Base-by-base conservation (phyloP, 345 rosid genomes). In the Pugionium cornutum region DNA sequence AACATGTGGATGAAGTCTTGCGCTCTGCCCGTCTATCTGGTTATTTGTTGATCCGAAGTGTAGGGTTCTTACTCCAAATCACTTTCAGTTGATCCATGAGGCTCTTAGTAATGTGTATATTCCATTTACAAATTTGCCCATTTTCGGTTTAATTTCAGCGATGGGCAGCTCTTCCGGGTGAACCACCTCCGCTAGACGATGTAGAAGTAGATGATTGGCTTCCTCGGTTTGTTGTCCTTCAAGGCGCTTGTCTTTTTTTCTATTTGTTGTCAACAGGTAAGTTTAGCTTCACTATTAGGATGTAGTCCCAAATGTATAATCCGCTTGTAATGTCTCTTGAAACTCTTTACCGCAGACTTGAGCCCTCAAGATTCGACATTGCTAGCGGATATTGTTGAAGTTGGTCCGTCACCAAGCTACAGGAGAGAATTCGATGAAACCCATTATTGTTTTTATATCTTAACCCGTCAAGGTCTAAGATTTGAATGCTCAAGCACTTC, bases 171-270 rank as follows among this genome's bases (percentile, higher is more conserved):
- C 81, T 94, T 29, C 99, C 96, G 0, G 99, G 97, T 70, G 99
- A 94, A 74, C 95, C 90, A 64, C 87, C 92, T 25, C 96, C 96
- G 4, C 27, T 90, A 67, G 99, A 94, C 54, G 99, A 94, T 79
- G 62, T 79, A 3, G 99, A 94, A 25, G 96, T 92, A 44, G 97
- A 92, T 53, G 98, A 92, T 67, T 92, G 98, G 98, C 97, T 92
- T 76, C 97, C 97, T 35, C 85, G 99, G 31, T 94, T 94, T 26
- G 81, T 85, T 59, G 99, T 94, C 52, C 97, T 94, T 76, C 96
- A 94, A 3, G 99, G 99, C 53, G 43, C 80, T 3, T 88, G 99
- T 74, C 77, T 94, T 37, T 94, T 88, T 84, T 86, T 90, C 82
- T 90, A 82, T 72, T 67, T 90, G 58, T 41, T 70, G 41, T 86